A percentile compares a stretch with the other conserved stretches of the same genome.
These are phyloP conservation scores for Saururus chinensis DNA, from an alignment of 164 flowering plant genomes.

Conservation along the genomic window DNA sequence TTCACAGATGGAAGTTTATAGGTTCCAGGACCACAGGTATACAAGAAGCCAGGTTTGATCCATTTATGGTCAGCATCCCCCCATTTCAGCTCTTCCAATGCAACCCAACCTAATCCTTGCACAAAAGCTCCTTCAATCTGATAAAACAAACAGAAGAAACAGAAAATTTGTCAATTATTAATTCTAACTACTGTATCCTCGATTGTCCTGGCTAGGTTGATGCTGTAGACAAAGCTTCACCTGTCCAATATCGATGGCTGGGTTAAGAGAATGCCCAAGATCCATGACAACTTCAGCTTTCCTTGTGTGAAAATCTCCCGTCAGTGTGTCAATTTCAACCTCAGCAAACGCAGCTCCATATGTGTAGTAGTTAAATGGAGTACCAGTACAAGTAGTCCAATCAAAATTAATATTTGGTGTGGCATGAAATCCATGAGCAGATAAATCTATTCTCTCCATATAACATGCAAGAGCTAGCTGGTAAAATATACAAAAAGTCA, in stretches of 20 bases:
- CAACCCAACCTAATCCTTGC: slow-evolving; percentile 96
- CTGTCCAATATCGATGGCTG: slow-evolving; percentile 98
- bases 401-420: slow-evolving; percentile 88
- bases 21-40: slow-evolving; percentile 86
- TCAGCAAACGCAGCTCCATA: slow-evolving; percentile 97
- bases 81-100: slow-evolving; percentile 95
- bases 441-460: slow-evolving; percentile 72
- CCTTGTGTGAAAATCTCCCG: slow-evolving; percentile 94
- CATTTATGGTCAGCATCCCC: slow-evolving; percentile 93
- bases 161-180: background rate
- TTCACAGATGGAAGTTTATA: slow-evolving; percentile 88
- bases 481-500: slow-evolving; percentile 1
- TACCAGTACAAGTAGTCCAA: slow-evolving; percentile 74
- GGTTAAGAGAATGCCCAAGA: slow-evolving; percentile 89
- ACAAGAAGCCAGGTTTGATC: slow-evolving; percentile 68
- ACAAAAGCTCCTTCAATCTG: slow-evolving; percentile 98
- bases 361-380: slow-evolving; percentile 80
- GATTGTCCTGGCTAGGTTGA: background rate
- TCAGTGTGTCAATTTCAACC: slow-evolving; percentile 91
- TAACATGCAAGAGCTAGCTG: slow-evolving; percentile 72
- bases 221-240: slow-evolving; percentile 18
- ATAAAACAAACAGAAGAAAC: background rate
- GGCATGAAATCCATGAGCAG: slow-evolving; percentile 89
- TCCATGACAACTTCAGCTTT: slow-evolving; percentile 63
- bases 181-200: background rate